A percentile compares a stretch with the other conserved stretches of the same genome.
These are phyloP conservation scores for Cephaloascus fragrans DNA, from an alignment of 805 yeast species.

Conservation along the genomic window DNA sequence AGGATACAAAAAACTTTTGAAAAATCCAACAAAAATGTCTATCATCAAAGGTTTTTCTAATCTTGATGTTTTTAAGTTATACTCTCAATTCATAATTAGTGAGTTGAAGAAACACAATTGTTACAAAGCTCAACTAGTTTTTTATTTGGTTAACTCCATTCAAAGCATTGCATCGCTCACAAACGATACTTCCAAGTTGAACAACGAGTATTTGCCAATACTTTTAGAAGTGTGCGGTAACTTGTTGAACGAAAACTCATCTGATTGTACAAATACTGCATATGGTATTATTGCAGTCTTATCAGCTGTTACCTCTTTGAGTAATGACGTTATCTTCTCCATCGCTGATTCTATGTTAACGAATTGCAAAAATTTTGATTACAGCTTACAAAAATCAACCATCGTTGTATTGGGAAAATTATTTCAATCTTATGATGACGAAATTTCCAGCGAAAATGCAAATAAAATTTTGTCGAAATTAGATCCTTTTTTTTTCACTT, in stretches of 20 bases:
- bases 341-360: slow-evolving; percentile 23
- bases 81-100: slow-evolving; percentile 43
- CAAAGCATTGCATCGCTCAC: slow-evolving; percentile 59
- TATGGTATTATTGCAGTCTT: slow-evolving; percentile 76
- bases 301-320: slow-evolving; percentile 59
- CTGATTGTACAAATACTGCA: slow-evolving; percentile 72
- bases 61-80: slow-evolving; percentile 54
- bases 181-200: slow-evolving; percentile 29
- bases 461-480: not conserved
- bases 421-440: slow-evolving; percentile 8
- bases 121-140: slow-evolving; percentile 64
- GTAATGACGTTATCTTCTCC: slow-evolving; percentile 16
- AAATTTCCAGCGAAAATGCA: not conserved
- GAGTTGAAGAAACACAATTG: slow-evolving; percentile 44
- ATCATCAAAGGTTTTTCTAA: slow-evolving; percentile 70
- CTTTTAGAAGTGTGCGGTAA: slow-evolving; percentile 50
- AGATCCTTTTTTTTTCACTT: not conserved
- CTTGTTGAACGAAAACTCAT: slow-evolving; percentile 32
- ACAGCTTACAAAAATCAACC: slow-evolving; percentile 17
- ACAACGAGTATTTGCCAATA: slow-evolving; percentile 40
- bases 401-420: slow-evolving; percentile 29
- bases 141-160: slow-evolving; percentile 66
- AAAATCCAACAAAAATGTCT: slow-evolving; percentile 57
- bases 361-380: slow-evolving; percentile 13
- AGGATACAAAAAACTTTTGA: slow-evolving; percentile 55